Base-by-base conservation (phyloP, 2,329 filamentous ascomycete species). In the Aureobasidium namibiae region DNA sequence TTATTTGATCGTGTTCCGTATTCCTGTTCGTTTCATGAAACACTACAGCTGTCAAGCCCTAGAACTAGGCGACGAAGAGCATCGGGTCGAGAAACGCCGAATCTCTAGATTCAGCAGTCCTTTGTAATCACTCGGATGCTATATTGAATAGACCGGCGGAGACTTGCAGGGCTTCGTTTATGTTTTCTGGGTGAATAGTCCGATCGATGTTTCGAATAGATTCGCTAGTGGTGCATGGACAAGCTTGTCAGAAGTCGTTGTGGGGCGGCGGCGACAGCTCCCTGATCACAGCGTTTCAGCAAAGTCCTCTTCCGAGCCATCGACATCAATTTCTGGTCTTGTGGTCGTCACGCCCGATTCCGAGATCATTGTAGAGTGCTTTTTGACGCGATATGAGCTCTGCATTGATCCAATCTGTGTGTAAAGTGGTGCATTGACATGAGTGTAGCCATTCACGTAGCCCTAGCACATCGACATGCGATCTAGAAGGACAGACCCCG, bases 21-120 rank as follows among this genome's bases (percentile, higher is more conserved):
- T 52, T 54, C 42, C 50, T 16, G 14, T 33, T 54, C 50, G 50
- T 54, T 18, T 54, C 38, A 3, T 54, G 50, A 54, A 54, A 54
- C 50, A 42, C 50, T 41, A 31, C 50, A 54, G 24, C 24, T 54
- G 38, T 38, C 24, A 54, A 42, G 50, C 50, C 36, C 50, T 41
- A 41, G 23, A 23, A 23, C 36, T 23, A 16, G 36, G 26, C 16
- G 38, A 26, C n/a, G 14, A 16, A 10, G 33, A 42, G 7, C 31
- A 13, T 14, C 31, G 36, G 36, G 33, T 42, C 50, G 36, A 54
- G 26, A 42, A 33, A 42, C 36, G 38, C 38, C 26, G 50, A 33
- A 42, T n/a, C 10, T 54, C n/a, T 31, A 10, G 14, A 8, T 41
- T 34, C 10, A 21, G 21, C 36, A 23, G 6, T 16, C 21, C 11